Percentiles rank a stretch among this genome's conserved stretches.
These are phyloP conservation scores for Coemansia sp. DNA, from an alignment of 192 early-diverging fungal species.

Conservation along the genomic window DNA sequence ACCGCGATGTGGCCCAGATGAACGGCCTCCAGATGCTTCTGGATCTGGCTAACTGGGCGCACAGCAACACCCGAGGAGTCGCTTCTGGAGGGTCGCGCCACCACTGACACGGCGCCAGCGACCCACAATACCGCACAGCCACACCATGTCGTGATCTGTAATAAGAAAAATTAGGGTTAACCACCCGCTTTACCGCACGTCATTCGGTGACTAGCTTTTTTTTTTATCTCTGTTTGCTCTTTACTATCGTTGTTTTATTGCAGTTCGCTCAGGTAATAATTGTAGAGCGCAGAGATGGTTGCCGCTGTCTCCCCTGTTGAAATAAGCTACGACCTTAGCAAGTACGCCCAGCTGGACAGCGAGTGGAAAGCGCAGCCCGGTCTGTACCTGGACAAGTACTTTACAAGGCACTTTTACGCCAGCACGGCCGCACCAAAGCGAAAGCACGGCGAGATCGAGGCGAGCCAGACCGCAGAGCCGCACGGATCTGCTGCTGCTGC, in stretches of 20 bases:
- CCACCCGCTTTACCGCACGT: too few relatives aligned
- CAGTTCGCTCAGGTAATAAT: not conserved
- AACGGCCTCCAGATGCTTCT: constrained; percentile 36
- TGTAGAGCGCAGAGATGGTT: not conserved
- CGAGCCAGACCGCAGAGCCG: not conserved
- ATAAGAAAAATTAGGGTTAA: too few relatives aligned
- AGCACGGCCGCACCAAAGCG: constrained; percentile 24
- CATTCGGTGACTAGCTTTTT: not conserved
- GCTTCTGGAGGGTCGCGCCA: too few relatives aligned
- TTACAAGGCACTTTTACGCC: constrained; percentile 25
- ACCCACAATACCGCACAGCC: not conserved
- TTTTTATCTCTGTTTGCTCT: not conserved
- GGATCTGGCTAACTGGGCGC: constrained; percentile 36
- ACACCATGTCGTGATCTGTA: too few relatives aligned
- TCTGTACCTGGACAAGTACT: constrained; percentile 35
- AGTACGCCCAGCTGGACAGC: constrained; percentile 30
- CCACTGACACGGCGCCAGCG: not conserved
- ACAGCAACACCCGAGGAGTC: not conserved
- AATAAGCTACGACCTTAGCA: constrained; percentile 35
- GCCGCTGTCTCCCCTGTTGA: not conserved
- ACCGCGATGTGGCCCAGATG: constrained; percentile 34
- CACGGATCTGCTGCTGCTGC: not conserved
- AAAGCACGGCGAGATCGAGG: constrained; percentile 22
- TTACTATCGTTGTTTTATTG: not conserved
- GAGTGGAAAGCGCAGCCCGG: constrained; percentile 15